phyloP scores from a whole-genome alignment of 345 rosid species.

The Odontarrhena argentea region DNA sequence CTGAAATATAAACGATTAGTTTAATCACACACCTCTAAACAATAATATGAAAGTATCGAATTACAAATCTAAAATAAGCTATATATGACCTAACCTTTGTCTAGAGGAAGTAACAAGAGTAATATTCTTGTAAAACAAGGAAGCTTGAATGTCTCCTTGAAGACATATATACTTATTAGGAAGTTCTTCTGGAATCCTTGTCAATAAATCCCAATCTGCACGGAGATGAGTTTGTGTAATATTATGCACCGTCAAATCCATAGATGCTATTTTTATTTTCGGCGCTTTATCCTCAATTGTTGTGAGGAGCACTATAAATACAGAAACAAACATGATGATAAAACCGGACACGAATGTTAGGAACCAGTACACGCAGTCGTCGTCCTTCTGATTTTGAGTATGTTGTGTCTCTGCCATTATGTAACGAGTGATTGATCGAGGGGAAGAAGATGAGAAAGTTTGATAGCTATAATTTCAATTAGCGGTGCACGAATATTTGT shows the following conservation, averaged over 20 bases:
- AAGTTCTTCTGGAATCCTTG: background rate
- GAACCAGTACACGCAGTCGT: no score
- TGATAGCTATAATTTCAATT: no score
- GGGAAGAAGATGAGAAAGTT: no score
- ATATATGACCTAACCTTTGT: slow-evolving; percentile 4
- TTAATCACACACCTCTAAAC: background rate
- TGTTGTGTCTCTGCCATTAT: no score
- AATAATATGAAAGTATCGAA: no score
- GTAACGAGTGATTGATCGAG: no score
- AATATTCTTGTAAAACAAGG: slow-evolving; percentile 23
- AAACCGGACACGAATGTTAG: no score
- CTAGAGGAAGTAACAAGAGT: slow-evolving; percentile 12
- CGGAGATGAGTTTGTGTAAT: slow-evolving; percentile 3
- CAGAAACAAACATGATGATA: no score
- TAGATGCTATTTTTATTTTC: background rate
- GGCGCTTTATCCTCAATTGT: background rate
- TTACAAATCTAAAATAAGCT: no score
- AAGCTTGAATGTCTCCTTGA: slow-evolving; percentile 30
- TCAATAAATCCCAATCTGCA: slow-evolving; percentile 12
- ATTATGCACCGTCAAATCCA: slow-evolving; percentile 15
- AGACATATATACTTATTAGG: background rate
- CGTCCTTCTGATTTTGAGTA: no score
- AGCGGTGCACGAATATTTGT: no score
- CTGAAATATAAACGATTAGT: background rate
- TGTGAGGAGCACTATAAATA: background rate